A percentile compares a stretch with the other conserved stretches of the same genome.
Evolutionary conservation across 768 basidiomycete species (phyloP).

Genomic region (Leccinum fibrillosum): DNA sequence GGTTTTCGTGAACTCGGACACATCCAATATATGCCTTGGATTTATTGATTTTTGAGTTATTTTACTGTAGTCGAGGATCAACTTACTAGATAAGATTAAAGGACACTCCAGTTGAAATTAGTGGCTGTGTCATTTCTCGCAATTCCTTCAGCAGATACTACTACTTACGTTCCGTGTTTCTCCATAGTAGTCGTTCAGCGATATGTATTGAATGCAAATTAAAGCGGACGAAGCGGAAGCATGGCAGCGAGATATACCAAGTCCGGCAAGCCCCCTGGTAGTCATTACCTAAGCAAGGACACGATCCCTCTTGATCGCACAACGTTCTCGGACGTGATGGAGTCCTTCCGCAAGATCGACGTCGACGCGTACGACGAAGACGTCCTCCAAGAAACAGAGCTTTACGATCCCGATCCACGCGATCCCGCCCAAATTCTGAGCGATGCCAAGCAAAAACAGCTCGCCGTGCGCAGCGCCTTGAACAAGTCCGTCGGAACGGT

Average conservation of each 20-base stretch:
- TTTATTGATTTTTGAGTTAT: not conserved
- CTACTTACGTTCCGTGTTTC: too few relatives aligned
- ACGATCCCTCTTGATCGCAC: not conserved
- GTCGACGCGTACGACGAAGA: slow-evolving; percentile 95
- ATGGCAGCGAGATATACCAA: too few relatives aligned
- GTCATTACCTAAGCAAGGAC: slow-evolving; percentile 9
- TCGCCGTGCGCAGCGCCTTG: slow-evolving; percentile 66
- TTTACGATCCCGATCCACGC: slow-evolving; percentile 84
- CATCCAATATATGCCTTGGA: not conserved
- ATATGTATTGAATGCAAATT: too few relatives aligned
- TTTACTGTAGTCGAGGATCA: not conserved
- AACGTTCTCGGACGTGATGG: slow-evolving; percentile 32
- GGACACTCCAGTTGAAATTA: not conserved
- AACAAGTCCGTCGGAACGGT: slow-evolving; percentile 56
- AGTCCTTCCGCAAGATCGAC: slow-evolving; percentile 87
- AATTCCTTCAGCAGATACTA: too few relatives aligned
- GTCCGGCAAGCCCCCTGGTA: not conserved
- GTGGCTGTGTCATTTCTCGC: too few relatives aligned
- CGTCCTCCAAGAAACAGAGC: slow-evolving; percentile 74
- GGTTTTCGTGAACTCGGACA: not conserved
- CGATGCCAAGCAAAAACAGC: slow-evolving; percentile 75
- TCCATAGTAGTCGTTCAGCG: too few relatives aligned
- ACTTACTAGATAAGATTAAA: not conserved
- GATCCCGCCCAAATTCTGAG: slow-evolving; percentile 67
- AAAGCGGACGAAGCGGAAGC: too few relatives aligned